Evolutionary conservation across 331 rosid genomes (phyloP), one percentile per base, ranked within the genome.

Genomic region (Stylosanthes scabra): DNA sequence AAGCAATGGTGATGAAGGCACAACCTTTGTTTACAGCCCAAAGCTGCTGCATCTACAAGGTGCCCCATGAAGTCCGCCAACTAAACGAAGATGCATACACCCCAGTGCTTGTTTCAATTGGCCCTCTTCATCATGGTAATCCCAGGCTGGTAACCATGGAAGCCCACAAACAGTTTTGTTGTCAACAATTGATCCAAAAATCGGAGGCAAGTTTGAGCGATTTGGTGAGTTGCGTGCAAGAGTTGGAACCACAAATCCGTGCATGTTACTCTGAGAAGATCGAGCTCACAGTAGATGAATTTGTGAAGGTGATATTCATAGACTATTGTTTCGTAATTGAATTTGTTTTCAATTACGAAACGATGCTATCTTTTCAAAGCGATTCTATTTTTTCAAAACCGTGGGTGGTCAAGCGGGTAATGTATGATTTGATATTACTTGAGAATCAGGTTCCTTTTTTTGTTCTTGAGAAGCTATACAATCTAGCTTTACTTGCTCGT

Each of bases 351-450:
- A n/a, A n/a, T n/a, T n/a, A n/a, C n/a, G n/a, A n/a, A n/a, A n/a
- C n/a, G n/a, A n/a, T n/a, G n/a, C n/a, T n/a, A n/a, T n/a, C n/a
- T n/a, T n/a, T n/a, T n/a, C n/a, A n/a, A n/a, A n/a, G n/a, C n/a
- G n/a, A n/a, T n/a, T n/a, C n/a, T n/a, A n/a, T n/a, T n/a, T n/a
- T n/a, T n/a, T n/a, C n/a, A n/a, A 2, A 1, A 10, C 5, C 15
- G 6, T 15, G 52, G 37, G 4, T 41, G 3, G 0, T 1, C 0
- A 0, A 0, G 2, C 0, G 4, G 13, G 6, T 45, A 31, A 0
- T 0, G 0, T 0, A 0, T 0, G 83, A 79, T 55, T 11, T 72
- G 51, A 0, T 42, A 7, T 42, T 42, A 42, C 11, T 42, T 42
- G 47, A 42, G 47, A 42, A 42, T 42, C 47, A 42, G 9, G 11